phyloP scores from a whole-genome alignment of 805 yeast genomes.

The Metschnikowia hibisci region DNA sequence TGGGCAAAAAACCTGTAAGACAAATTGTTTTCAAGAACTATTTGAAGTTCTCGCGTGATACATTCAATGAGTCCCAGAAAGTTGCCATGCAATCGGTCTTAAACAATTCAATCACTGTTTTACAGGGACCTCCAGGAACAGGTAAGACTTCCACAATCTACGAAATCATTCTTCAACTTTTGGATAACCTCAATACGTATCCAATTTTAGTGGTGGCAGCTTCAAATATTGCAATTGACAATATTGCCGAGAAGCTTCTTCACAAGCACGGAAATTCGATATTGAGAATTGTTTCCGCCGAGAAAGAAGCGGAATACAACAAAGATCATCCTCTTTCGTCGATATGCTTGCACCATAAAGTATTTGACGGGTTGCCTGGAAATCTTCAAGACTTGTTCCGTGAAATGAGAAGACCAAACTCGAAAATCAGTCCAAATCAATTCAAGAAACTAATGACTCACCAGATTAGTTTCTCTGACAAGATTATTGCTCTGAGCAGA shows the following conservation, averaged over 20 bases:
- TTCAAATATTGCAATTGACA: conserved; percentile 71
- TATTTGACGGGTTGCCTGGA: conserved; percentile 46
- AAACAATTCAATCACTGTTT: conserved; percentile 46
- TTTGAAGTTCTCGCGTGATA: conserved; percentile 45
- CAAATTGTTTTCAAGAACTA: conserved; percentile 56
- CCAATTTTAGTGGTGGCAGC: conserved; percentile 75
- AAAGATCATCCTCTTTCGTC: conserved; percentile 53
- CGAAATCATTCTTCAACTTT: conserved; percentile 48
- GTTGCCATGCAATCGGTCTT: conserved; percentile 48
- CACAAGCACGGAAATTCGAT: conserved; percentile 47
- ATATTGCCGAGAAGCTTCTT: conserved; percentile 66
- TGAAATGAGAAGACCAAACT: conserved; percentile 34
- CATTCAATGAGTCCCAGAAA: conserved; percentile 57
- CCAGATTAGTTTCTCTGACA: conserved; percentile 42
- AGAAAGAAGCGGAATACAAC: conserved; percentile 60
- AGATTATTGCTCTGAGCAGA: conserved; percentile 45
- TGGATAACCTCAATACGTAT: conserved; percentile 50
- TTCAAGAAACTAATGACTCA: conserved; percentile 48
- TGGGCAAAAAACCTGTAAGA: conserved; percentile 52
- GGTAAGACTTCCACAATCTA: conserved; percentile 44
- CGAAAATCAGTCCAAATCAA: conserved; percentile 29
- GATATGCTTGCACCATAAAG: conserved; percentile 62
- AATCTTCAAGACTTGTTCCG: conserved; percentile 40
- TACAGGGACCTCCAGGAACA: conserved; percentile 44
- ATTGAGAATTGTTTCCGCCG: conserved; percentile 54